Conservation (phyloP, 257 asterid genomes). For the Solanum sparsipilum region DNA sequence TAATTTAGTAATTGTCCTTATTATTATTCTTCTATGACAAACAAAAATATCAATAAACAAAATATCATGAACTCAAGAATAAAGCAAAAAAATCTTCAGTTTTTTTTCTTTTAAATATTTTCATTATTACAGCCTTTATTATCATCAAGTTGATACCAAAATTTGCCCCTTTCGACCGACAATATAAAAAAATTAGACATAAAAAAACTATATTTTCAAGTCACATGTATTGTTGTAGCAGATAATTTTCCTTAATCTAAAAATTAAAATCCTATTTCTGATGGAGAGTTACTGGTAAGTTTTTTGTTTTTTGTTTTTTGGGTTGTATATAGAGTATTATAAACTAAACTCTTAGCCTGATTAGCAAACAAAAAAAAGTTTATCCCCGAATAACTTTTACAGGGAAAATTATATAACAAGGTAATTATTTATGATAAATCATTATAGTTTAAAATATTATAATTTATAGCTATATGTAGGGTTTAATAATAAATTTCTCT, state of each 20-base stretch:
- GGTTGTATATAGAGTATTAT: too few species aligned
- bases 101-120: not conserved
- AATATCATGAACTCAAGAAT: not conserved
- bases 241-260: not conserved
- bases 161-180: not conserved
- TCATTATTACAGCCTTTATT: not conserved
- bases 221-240: not conserved
- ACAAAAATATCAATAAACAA: not conserved
- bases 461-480: too few species aligned
- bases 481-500: too few species aligned
- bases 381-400: not conserved
- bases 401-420: not conserved
- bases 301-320: too few species aligned
- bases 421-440: too few species aligned
- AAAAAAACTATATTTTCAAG: not conserved
- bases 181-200: too few species aligned
- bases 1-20: not conserved
- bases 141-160: not conserved
- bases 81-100: not conserved
- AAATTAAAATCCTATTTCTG: not conserved
- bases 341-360: not conserved
- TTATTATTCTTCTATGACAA: not conserved
- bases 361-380: too few species aligned
- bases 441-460: too few species aligned
- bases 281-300: not conserved